Evolutionary conservation across 1,139 yeast genomes (phyloP), one percentile per base, ranked within the genome.

Genomic region (Geotrichum candidum): DNA sequence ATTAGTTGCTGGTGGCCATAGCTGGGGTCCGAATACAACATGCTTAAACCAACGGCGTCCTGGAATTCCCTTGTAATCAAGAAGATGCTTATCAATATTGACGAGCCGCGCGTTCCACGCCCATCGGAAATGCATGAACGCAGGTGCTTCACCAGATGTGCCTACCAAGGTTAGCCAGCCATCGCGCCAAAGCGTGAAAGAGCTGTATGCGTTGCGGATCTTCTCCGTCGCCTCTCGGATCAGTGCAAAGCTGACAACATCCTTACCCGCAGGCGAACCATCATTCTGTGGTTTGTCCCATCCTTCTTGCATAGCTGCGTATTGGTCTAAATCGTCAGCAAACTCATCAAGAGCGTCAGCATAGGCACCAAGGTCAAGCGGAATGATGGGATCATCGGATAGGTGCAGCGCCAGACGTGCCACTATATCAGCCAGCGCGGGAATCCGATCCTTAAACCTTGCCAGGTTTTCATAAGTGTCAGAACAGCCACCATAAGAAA

Each of bases 381-480:
- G 97, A 18, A 92, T 77, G 52, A 90, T 73, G 1, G 97, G 96
- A 52, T 80, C 83, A 68, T 92, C 97, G 0, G 85, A 82, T 22
- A 88, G 71, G 58, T 82, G 79, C 23, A 91, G 72, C 0, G 81
- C 74, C 6, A 88, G 67, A 53, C 80, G 75, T 1, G 90, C 79
- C 1, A 87, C 70, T 29, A 87, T 71, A 64, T 85, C 83, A 1
- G 87, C 83, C 62, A 90, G 72, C 22, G 83, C 81, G 15, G 58
- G 53, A 31, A 55, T 48, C 11, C 53, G 38, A 13, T 55, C 53
- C 13, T 76, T 70, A 70, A 88, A 92, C 61, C 82, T 81, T 2
- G 74, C 69, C 45, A 55, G 7, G 10, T 76, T 83, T 18, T 82
- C 82, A 71, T 87, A 85, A 22, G 83, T 80, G 71, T 92, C 97